These are phyloP conservation scores for Colletotrichum phormii DNA, from an alignment of 2,329 filamentous ascomycete species.

Conservation along the genomic window DNA sequence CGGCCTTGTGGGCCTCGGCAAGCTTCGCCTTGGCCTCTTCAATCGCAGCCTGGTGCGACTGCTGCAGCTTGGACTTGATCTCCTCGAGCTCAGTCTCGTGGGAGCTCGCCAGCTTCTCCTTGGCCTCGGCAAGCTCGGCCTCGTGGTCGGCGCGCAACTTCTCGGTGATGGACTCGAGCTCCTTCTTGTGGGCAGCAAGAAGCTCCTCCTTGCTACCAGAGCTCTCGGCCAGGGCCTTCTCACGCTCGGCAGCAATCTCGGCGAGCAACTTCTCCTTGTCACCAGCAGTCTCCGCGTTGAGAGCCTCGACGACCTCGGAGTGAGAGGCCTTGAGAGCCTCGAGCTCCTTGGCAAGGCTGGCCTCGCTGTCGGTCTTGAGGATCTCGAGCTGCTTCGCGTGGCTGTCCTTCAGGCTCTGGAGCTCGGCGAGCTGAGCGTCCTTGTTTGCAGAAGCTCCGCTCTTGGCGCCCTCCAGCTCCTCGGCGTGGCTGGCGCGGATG, in stretches of 20 bases:
- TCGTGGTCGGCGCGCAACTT: slow-evolving; percentile 46
- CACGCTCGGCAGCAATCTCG: slow-evolving; percentile 51
- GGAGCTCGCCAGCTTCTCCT: slow-evolving; percentile 53
- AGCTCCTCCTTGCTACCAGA: slow-evolving; percentile 52
- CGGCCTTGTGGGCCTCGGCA: slow-evolving; percentile 45
- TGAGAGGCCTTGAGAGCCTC: slow-evolving; percentile 58
- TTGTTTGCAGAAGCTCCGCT: slow-evolving; percentile 61
- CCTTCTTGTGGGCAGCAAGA: slow-evolving; percentile 45
- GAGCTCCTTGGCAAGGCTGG: slow-evolving; percentile 53
- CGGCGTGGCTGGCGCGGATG: slow-evolving; percentile 66
- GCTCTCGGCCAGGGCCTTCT: slow-evolving; percentile 54
- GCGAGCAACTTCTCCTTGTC: slow-evolving; percentile 51
- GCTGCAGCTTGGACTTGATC: slow-evolving; percentile 50
- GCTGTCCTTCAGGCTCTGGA: slow-evolving; percentile 65
- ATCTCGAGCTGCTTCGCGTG: slow-evolving; percentile 63
- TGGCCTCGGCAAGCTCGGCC: slow-evolving; percentile 44
- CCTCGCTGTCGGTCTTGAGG: slow-evolving; percentile 55
- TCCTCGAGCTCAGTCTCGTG: slow-evolving; percentile 55
- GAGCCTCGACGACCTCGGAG: slow-evolving; percentile 52
- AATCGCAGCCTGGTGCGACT: slow-evolving; percentile 51
- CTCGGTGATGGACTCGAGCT: slow-evolving; percentile 46
- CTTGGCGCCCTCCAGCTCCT: slow-evolving; percentile 69
- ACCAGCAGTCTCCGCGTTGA: slow-evolving; percentile 54
- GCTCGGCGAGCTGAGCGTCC: slow-evolving; percentile 59
- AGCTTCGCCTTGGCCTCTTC: slow-evolving; percentile 48